Percentiles rank a stretch among this genome's conserved stretches.
Evolutionary conservation across 2,329 filamentous ascomycete genomes (phyloP).

Genomic region (Aspergillus sp.): DNA sequence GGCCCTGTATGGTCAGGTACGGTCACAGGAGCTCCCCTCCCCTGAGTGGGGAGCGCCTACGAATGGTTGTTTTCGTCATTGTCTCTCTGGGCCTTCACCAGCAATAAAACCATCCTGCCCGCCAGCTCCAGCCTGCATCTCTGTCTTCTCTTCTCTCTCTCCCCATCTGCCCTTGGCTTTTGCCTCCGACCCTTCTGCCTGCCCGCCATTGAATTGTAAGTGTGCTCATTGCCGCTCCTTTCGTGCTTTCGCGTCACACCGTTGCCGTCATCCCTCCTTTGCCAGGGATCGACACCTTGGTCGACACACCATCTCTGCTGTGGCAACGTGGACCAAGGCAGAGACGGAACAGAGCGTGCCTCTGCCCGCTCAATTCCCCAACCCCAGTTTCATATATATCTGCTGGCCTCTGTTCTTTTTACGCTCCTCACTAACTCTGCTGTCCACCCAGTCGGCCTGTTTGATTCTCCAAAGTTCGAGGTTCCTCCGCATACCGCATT

Average conservation of each 20-base stretch:
- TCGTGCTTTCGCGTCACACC: constrained; percentile 3
- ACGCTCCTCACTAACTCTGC: not conserved
- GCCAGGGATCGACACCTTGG: constrained; percentile 25
- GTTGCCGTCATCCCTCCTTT: constrained; percentile 20
- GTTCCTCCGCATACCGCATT: constrained; percentile 1
- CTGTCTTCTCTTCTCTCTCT: not conserved
- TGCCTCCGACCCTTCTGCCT: not conserved
- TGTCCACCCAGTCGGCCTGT: not conserved
- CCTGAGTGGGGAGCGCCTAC: constrained; percentile 1
- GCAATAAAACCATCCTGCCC: constrained; percentile 5
- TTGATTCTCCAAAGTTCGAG: not conserved
- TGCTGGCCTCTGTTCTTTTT: not conserved
- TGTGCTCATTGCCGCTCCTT: not conserved
- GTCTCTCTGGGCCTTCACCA: not conserved
- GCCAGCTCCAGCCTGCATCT: constrained; percentile 8
- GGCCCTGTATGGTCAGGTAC: constrained; percentile 2
- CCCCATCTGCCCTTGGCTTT: not conserved
- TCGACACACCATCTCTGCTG: constrained; percentile 11
- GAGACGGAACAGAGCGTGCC: not conserved
- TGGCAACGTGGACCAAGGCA: constrained; percentile 21
- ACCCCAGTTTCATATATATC: not conserved
- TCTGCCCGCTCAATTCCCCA: not conserved
- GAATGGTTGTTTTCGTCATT: constrained; percentile 4
- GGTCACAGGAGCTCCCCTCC: constrained; percentile 2
- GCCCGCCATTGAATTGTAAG: constrained; percentile 3